A percentile compares a stretch with the other conserved stretches of the same genome.
phyloP scores from a whole-genome alignment of 2,329 filamentous ascomycete genomes.

The Botrytis hyacinthi region DNA sequence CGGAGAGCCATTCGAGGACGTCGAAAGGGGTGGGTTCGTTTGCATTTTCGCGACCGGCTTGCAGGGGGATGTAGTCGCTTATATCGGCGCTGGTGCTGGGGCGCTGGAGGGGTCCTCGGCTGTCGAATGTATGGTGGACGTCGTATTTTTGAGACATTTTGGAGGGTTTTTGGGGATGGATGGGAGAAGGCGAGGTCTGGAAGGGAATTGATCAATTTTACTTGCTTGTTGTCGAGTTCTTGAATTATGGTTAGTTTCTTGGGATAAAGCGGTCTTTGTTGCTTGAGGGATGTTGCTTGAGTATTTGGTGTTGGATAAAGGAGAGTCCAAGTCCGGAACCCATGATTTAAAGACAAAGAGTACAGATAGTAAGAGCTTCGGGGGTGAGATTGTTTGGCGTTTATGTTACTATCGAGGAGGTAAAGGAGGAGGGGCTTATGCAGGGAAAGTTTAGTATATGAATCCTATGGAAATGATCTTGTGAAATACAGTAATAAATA shows the following conservation, averaged over 20 bases:
- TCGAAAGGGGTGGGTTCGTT: background rate
- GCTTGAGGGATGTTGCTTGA: background rate
- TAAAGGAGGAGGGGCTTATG: background rate
- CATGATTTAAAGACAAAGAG: background rate
- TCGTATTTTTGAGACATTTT: background rate
- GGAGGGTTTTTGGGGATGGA: background rate
- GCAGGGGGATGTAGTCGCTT: background rate
- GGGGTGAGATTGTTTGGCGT: background rate
- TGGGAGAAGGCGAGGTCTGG: background rate
- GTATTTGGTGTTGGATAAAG: background rate
- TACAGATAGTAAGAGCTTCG: background rate
- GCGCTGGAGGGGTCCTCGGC: accelerated
- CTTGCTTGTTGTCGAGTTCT: background rate
- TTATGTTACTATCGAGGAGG: background rate
- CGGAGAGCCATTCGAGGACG: background rate
- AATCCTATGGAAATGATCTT: background rate
- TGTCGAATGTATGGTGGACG: background rate
- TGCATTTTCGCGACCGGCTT: background rate
- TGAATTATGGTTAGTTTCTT: background rate
- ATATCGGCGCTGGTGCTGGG: background rate
- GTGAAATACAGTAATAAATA: background rate
- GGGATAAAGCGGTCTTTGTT: background rate
- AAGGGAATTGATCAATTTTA: background rate
- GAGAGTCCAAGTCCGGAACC: background rate
- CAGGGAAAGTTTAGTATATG: background rate